Conservation (phyloP, 2,329 filamentous ascomycete genomes). For the Xylogone sp. region DNA sequence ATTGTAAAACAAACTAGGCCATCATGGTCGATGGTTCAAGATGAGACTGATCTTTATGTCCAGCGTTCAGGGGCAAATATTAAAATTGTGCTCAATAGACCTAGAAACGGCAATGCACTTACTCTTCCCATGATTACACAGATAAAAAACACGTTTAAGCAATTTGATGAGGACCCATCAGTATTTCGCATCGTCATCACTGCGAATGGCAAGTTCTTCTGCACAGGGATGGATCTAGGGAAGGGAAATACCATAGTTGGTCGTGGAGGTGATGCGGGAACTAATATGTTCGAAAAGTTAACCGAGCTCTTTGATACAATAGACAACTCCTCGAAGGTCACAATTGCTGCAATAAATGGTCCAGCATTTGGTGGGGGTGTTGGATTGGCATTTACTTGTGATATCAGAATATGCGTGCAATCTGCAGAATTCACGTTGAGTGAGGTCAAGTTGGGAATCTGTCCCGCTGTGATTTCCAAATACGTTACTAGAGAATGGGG, state of each 20-base stretch:
- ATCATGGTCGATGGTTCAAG: constrained; percentile 29
- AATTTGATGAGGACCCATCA: constrained; percentile 14
- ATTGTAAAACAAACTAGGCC: constrained; percentile 3
- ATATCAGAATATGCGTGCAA: too few relatives aligned
- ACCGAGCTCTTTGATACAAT: constrained; percentile 33
- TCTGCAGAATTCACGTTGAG: constrained; percentile 33
- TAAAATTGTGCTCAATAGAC: constrained; percentile 30
- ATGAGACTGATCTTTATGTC: constrained; percentile 21
- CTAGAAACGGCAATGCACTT: constrained; percentile 35
- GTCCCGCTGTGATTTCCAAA: constrained; percentile 35
- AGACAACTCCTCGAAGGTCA: constrained; percentile 35
- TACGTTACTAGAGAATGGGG: constrained; percentile 37
- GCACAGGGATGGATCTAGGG: constrained; percentile 36
- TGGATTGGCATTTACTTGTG: constrained; percentile 38
- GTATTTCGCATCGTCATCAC: constrained; percentile 34
- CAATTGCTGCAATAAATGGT: constrained; percentile 37
- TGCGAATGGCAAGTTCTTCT: constrained; percentile 35
- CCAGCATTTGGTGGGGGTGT: constrained; percentile 40
- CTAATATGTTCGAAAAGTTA: constrained; percentile 16
- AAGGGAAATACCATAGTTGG: constrained; percentile 5
- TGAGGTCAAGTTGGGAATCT: constrained; percentile 36
- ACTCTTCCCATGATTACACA: constrained; percentile 32
- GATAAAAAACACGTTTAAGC: constrained; percentile 26
- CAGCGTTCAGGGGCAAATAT: constrained; percentile 27
- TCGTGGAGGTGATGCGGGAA: background rate